A percentile compares a stretch with the other conserved stretches of the same genome.
phyloP scores from a whole-genome alignment of 208 protist species.

The Leishmania aethiopica region DNA sequence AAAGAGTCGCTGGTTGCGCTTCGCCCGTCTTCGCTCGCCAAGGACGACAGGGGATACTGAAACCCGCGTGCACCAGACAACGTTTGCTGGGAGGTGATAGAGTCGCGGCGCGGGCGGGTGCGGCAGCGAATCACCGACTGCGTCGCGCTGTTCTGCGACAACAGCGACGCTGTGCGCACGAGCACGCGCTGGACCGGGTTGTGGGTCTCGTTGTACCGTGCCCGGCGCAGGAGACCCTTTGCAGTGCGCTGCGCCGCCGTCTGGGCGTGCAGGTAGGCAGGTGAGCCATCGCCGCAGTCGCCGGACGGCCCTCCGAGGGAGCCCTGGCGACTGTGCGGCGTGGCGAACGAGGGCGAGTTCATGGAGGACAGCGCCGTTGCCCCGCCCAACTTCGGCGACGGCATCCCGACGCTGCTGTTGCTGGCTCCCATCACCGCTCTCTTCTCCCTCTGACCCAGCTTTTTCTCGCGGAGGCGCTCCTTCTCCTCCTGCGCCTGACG shows the following conservation, averaged over 20 bases:
- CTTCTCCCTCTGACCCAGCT: constrained; percentile 1
- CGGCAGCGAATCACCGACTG: constrained; percentile 25
- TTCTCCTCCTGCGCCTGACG: constrained; percentile 26
- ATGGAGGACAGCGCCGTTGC: constrained; percentile 18
- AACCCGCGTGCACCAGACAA: constrained; percentile 27
- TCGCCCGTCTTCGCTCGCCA: constrained; percentile 29
- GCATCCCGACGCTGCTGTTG: constrained; percentile 13
- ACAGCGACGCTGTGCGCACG: constrained; percentile 16
- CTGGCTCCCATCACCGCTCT: constrained; percentile 12
- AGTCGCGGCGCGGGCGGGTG: constrained; percentile 27
- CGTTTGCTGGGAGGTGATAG: constrained; percentile 21
- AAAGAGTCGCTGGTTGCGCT: constrained; percentile 33
- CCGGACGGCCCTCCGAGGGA: constrained; percentile 17
- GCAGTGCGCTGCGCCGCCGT: constrained; percentile 48
- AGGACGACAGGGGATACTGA: constrained; percentile 34
- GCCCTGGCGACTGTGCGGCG: constrained; percentile 34
- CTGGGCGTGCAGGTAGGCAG: constrained; percentile 6
- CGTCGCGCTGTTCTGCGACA: constrained; percentile 27
- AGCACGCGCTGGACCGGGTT: constrained; percentile 10
- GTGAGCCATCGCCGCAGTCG: constrained; percentile 16
- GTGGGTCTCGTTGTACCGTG: constrained; percentile 52
- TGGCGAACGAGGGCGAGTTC: constrained; percentile 29
- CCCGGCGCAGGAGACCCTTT: constrained; percentile 50
- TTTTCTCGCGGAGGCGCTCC: constrained; percentile 12
- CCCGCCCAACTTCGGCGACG: constrained; percentile 4